phyloP scores from a whole-genome alignment of 2,329 filamentous ascomycete genomes.

The Zalaria obscura region DNA sequence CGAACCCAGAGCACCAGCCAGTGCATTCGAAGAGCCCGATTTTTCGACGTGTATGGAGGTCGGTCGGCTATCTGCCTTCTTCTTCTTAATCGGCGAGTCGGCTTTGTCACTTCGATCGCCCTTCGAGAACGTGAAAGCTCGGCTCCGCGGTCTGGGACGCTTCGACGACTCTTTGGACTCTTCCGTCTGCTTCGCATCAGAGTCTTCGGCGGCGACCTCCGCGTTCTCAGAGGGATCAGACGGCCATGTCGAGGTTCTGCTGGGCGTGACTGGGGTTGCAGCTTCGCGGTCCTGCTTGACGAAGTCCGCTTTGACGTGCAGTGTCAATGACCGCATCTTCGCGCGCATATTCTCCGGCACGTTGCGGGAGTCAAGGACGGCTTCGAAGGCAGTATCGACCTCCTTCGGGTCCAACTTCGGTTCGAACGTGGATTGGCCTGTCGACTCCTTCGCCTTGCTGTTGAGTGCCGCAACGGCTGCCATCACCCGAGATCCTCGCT shows the following conservation, averaged over 20 bases:
- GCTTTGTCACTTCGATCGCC: conserved; percentile 32
- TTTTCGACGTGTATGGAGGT: conserved; percentile 49
- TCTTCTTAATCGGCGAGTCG: conserved; percentile 57
- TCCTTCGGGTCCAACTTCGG: conserved; percentile 35
- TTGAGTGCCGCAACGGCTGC: conserved; percentile 51
- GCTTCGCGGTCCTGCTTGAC: conserved; percentile 65
- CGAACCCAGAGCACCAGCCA: conserved; percentile 11
- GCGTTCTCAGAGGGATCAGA: no score
- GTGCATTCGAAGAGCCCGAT: conserved; percentile 1
- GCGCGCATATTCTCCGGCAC: conserved; percentile 88
- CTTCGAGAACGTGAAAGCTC: conserved; percentile 65
- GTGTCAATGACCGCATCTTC: conserved; percentile 82
- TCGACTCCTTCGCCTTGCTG: conserved; percentile 31
- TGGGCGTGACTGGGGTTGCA: conserved; percentile 6
- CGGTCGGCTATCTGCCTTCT: conserved; percentile 46
- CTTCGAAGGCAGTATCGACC: conserved; percentile 50
- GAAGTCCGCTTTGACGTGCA: conserved; percentile 90
- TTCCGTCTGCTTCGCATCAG: conserved; percentile 10
- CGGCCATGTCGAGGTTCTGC: conserved; percentile 1
- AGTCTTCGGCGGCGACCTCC: conserved; percentile 3
- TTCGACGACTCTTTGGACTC: conserved; percentile 22
- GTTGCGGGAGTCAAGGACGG: conserved; percentile 64
- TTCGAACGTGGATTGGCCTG: conserved; percentile 26
- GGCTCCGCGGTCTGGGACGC: neutral
- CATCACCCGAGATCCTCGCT: conserved; percentile 43